Percentiles rank a stretch among this genome's conserved stretches.
Conservation (phyloP, 805 yeast genomes). For the Yamadazyma endophytica region DNA sequence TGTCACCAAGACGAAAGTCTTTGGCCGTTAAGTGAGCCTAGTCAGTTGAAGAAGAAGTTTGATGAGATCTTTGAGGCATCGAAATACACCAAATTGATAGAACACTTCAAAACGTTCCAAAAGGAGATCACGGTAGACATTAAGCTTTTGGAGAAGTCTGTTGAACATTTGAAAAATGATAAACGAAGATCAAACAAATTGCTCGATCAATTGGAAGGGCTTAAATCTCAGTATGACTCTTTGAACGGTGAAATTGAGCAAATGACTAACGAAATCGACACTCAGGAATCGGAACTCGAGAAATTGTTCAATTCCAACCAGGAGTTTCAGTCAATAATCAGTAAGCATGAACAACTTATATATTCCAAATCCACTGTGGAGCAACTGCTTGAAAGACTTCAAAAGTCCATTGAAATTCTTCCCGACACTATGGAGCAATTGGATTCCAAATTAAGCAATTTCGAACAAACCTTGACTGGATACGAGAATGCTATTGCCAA, state of each 20-base stretch:
- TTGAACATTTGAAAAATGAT: constrained; percentile 70
- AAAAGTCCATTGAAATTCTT: constrained; percentile 42
- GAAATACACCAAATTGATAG: constrained; percentile 87
- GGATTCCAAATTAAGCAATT: constrained; percentile 24
- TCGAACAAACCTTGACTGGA: constrained; percentile 13
- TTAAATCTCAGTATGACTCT: constrained; percentile 40
- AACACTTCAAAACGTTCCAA: constrained; percentile 66
- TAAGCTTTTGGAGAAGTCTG: constrained; percentile 72
- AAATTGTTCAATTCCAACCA: constrained; percentile 70
- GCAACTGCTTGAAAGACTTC: constrained; percentile 51
- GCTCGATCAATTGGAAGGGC: constrained; percentile 39
- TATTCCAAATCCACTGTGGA: constrained; percentile 42
- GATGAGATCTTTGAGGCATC: constrained; percentile 97
- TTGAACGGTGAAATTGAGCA: constrained; percentile 45
- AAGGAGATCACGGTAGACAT: constrained; percentile 77
- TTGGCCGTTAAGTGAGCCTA: constrained; percentile 95
- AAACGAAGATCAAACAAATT: constrained; percentile 66
- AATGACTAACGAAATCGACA: constrained; percentile 47
- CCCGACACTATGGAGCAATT: constrained; percentile 35
- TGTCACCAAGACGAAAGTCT: constrained; percentile 96
- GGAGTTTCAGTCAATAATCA: constrained; percentile 69
- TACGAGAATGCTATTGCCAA: constrained; percentile 37
- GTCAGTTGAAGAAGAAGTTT: constrained; percentile 81
- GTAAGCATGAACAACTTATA: constrained; percentile 54
- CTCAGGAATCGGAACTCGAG: constrained; percentile 56